Conservation (phyloP, 371 early-diverging fungal genomes). For the Cokeromyces recurvatus region DNA sequence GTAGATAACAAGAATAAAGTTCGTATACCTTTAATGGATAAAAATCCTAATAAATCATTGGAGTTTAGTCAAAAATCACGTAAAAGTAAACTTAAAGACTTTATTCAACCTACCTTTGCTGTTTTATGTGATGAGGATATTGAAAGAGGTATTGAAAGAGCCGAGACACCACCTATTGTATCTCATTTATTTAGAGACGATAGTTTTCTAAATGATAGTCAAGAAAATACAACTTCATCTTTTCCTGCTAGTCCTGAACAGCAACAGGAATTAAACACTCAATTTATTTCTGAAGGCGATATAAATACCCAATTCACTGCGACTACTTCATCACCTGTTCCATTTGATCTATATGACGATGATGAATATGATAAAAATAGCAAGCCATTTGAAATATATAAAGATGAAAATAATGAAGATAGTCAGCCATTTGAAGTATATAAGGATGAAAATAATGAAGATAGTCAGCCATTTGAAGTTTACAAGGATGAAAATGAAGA, state of each 20-base stretch:
- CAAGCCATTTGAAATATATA: too few relatives aligned
- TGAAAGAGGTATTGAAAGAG: conserved; percentile 2
- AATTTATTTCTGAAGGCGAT: neutral
- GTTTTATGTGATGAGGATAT: conserved; percentile 11
- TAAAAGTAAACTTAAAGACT: neutral
- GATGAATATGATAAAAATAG: too few relatives aligned
- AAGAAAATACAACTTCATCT: neutral
- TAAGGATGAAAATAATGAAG: neutral
- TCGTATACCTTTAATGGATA: neutral
- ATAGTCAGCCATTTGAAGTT: neutral
- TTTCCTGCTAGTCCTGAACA: too few relatives aligned
- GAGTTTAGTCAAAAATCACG: too few relatives aligned
- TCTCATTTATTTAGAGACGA: too few relatives aligned
- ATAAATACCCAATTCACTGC: too few relatives aligned
- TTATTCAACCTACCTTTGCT: neutral
- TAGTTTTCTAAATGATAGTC: neutral
- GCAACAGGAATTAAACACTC: neutral
- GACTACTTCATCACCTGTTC: too few relatives aligned
- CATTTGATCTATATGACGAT: too few relatives aligned
- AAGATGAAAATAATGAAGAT: too few relatives aligned
- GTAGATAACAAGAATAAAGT: neutral
- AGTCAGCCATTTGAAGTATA: neutral
- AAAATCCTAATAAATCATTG: neutral
- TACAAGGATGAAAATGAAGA: neutral
- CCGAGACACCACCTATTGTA: neutral